These are phyloP conservation scores for Termitomyces heimii DNA, from an alignment of 768 basidiomycete species.

Conservation along the genomic window DNA sequence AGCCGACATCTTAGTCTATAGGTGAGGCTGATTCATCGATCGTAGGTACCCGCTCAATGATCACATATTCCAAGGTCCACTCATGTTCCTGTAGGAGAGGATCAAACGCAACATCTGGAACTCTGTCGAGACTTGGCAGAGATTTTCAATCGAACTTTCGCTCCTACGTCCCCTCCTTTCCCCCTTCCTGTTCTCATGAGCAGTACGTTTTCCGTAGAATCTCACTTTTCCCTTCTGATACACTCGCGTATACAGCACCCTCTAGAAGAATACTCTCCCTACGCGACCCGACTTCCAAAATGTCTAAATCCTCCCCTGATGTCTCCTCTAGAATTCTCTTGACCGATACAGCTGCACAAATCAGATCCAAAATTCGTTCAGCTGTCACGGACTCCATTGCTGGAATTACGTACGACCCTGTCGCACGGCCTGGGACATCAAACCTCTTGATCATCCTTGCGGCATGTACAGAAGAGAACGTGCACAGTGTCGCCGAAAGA, in stretches of 20 bases:
- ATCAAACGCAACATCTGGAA: conserved; percentile 93
- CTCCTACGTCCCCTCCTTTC: conserved; percentile 46
- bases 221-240: background rate
- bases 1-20: conserved; percentile 85
- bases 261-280: conserved; percentile 83
- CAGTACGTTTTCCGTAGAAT: conserved; percentile 41
- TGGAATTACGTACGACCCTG: conserved; percentile 78
- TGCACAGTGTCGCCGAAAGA: conserved; percentile 36
- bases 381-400: conserved; percentile 82
- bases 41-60: background rate
- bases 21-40: conserved; percentile 33
- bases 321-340: conserved; percentile 78
- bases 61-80: conserved; percentile 53
- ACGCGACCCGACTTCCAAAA: conserved; percentile 79
- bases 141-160: conserved; percentile 71
- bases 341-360: conserved; percentile 61
- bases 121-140: conserved; percentile 81
- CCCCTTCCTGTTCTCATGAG: conserved; percentile 66
- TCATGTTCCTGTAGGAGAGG: conserved; percentile 94
- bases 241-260: conserved; percentile 42
- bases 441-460: conserved; percentile 79
- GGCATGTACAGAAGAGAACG: conserved; percentile 54
- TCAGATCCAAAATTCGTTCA: conserved; percentile 63
- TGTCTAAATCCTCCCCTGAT: conserved; percentile 92
- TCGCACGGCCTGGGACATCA: conserved; percentile 71